Evolutionary conservation across 2,329 filamentous ascomycete species (phyloP), one percentile per base, ranked within the genome.

Genomic region (Ceratocystis variospora): DNA sequence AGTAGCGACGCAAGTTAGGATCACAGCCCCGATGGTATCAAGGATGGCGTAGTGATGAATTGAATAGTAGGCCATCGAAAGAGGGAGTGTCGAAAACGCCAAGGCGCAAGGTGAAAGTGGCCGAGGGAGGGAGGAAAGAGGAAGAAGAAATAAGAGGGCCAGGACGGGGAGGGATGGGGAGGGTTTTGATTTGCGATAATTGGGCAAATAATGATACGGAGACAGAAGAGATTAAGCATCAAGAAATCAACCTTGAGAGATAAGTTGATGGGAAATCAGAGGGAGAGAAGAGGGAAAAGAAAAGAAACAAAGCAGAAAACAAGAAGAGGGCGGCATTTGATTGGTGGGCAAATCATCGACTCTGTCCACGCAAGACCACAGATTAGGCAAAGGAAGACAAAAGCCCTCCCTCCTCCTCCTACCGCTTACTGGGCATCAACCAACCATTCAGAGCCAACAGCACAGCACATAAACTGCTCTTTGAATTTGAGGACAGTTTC

Each of bases 1-100:
- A 17, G 63, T 7, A 22, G 62, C 17, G 57, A 53, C 37, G 63
- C 68, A 66, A 69, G 67, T 69, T 70, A 69, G 68, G 68, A 65
- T 19, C 19, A 41, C 25, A 31, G 12, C 1, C 25, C n/a, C 7
- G 45, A 19, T 41, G 15, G 50, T 50, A 44, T 22, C 53, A 33
- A 59, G 55, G 28, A 37, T 59, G 31, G n/a, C n/a, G 7, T 59
- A 8, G 55, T 59, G 28, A 31, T 10, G 33, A 59, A 59, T 37
- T 59, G 33, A 37, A 59, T 59, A n/a, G 31, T n/a, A 33, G 55
- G 55, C 17, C 55, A 59, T 59, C 15, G 55, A 31, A 37, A 59
- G 31, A 37, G 17, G 37, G 25, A 59, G 31, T 37, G 5, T 17
- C 17, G 5, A 17, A n/a, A 37, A n/a, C 25, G 55, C 55, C 12